A percentile compares a stretch with the other conserved stretches of the same genome.
Conservation (phyloP, 192 early-diverging fungal genomes). For the Borealophlyctis nickersoniae region DNA sequence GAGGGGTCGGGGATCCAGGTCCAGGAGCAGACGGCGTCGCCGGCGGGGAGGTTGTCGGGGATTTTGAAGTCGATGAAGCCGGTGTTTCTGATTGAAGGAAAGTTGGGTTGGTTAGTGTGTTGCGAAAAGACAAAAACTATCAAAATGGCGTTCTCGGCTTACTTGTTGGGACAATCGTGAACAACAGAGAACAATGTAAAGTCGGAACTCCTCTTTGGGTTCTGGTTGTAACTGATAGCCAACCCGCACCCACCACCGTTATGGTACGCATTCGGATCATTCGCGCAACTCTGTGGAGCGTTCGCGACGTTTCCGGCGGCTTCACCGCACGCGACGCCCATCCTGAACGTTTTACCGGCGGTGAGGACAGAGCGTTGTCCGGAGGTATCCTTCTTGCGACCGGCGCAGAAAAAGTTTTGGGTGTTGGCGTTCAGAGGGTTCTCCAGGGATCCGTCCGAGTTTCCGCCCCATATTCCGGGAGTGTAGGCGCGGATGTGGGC, state of each 20-base stretch:
- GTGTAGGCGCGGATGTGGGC: not conserved
- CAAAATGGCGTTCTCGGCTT: conserved; percentile 1
- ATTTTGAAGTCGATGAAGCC: conserved; percentile 17
- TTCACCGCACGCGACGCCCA: conserved; percentile 22
- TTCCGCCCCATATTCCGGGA: not conserved
- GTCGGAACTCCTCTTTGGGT: conserved; percentile 5
- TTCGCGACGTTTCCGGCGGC: conserved; percentile 1
- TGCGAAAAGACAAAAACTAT: too few relatives aligned
- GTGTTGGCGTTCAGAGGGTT: conserved; percentile 16
- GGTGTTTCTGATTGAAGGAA: too few relatives aligned
- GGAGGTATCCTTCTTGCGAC: not conserved
- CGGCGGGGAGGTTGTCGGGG: conserved; percentile 28
- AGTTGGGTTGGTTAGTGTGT: too few relatives aligned
- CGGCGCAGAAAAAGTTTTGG: conserved; percentile 27
- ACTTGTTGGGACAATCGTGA: conserved; percentile 17
- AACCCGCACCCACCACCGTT: conserved; percentile 27
- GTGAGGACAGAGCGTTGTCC: conserved; percentile 7
- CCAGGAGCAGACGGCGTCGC: conserved; percentile 30
- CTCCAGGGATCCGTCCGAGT: conserved; percentile 13
- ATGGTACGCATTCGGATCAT: conserved; percentile 13
- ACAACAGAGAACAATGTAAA: conserved; percentile 16
- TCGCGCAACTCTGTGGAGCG: conserved; percentile 19
- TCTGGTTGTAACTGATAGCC: conserved; percentile 18
- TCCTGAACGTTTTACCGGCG: conserved; percentile 5
- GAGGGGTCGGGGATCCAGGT: conserved; percentile 26